phyloP scores from a whole-genome alignment of 495 filamentous ascomycete species.

The Staphylotrichum tortipilum region DNA sequence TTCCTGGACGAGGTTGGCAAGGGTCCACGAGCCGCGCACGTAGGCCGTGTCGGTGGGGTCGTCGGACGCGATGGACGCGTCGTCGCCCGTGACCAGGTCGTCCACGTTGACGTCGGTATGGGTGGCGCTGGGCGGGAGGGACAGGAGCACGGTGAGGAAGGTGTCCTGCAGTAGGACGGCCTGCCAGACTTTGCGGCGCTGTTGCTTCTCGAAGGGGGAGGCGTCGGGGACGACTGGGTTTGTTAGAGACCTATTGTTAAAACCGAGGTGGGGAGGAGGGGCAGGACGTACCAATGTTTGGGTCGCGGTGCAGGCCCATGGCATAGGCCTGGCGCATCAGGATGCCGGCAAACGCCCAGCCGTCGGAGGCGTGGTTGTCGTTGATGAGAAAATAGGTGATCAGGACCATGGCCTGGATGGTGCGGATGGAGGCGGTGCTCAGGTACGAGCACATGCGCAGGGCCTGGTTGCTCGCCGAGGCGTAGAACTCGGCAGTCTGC shows the following conservation, averaged over 20 bases:
- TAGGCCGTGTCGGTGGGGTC: constrained; percentile 55
- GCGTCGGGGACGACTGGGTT: constrained; percentile 46
- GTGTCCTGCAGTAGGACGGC: constrained; percentile 68
- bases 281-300: constrained; percentile 51
- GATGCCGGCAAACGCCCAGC: constrained; percentile 66
- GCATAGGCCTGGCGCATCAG: constrained; percentile 64
- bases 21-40: constrained; percentile 60
- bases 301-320: constrained; percentile 66
- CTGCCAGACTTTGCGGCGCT: constrained; percentile 65
- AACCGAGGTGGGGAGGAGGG: no score
- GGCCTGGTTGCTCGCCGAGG: constrained; percentile 62
- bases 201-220: constrained; percentile 55
- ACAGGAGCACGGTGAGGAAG: constrained; percentile 65
- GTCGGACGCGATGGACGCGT: constrained; percentile 37
- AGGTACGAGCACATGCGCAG: constrained; percentile 60
- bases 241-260: no score
- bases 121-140: constrained; percentile 60
- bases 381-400: constrained; percentile 71
- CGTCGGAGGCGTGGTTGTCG: constrained; percentile 66
- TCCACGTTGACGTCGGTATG: constrained; percentile 64
- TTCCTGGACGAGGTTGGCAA: constrained; percentile 62
- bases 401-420: constrained; percentile 65
- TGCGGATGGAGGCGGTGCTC: constrained; percentile 54
- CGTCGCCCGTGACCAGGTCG: constrained; percentile 48
- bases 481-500: constrained; percentile 68